Evolutionary conservation across 2,329 filamentous ascomycete genomes (phyloP).

Genomic region (Hymenoscyphus salicellus): DNA sequence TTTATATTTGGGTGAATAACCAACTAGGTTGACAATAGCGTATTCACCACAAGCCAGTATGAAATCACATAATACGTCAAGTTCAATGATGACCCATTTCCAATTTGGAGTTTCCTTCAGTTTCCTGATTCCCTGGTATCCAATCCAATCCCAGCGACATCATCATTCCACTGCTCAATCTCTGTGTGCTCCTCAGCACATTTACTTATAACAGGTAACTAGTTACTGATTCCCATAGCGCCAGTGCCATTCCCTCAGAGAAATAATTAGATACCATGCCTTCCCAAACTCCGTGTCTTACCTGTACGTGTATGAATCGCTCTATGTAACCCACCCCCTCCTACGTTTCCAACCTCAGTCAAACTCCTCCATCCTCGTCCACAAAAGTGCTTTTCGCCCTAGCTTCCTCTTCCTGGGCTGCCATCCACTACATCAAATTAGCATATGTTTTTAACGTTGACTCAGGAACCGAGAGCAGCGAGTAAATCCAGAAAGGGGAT

Average conservation of each 20-base stretch:
- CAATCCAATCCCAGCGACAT: conserved; percentile 2
- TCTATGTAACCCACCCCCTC: neutral
- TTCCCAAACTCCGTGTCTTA: neutral
- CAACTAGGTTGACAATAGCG: no score
- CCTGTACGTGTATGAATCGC: neutral
- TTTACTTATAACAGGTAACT: neutral
- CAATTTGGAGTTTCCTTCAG: no score
- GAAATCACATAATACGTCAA: neutral
- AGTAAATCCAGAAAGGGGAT: no score
- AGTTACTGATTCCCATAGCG: neutral
- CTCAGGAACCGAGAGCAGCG: no score
- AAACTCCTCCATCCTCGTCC: conserved; percentile 31
- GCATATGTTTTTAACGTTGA: no score
- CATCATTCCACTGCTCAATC: neutral
- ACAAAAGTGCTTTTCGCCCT: conserved; percentile 34
- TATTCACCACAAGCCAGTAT: no score
- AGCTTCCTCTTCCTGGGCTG: conserved; percentile 38
- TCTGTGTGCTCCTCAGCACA: no score
- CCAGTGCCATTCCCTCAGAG: neutral
- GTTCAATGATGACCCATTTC: no score
- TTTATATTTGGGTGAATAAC: no score
- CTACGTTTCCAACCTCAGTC: neutral
- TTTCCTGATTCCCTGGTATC: conserved; percentile 2
- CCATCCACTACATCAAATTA: conserved; percentile 26
- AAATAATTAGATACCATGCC: neutral